A percentile compares a stretch with the other conserved stretches of the same genome.
Evolutionary conservation across 2,329 filamentous ascomycete species (phyloP).

Genomic region (Hypomyces perniciosus): DNA sequence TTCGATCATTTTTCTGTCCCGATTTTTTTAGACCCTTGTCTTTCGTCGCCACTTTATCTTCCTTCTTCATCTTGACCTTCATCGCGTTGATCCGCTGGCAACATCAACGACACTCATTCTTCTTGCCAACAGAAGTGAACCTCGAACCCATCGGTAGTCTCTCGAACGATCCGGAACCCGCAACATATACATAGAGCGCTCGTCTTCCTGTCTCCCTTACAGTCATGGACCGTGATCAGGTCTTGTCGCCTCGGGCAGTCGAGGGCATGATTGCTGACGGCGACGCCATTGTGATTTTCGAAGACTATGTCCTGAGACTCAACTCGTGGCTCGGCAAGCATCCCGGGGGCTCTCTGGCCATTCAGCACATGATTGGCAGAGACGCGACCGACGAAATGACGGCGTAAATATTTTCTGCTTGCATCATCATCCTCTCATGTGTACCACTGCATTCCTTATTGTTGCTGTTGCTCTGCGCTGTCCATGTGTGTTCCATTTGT

Average conservation of each 20-base stretch:
- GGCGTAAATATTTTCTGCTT: slow-evolving; percentile 49
- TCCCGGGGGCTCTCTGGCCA: slow-evolving; percentile 85
- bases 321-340: slow-evolving; percentile 87
- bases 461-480: neutral
- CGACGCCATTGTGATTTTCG: slow-evolving; percentile 70
- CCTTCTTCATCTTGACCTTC: neutral
- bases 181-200: neutral
- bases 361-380: slow-evolving; percentile 86
- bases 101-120: neutral
- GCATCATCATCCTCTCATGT: neutral
- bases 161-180: neutral
- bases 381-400: slow-evolving; percentile 94
- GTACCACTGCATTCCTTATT: neutral
- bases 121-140: neutral
- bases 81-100: neutral
- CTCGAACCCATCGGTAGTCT: neutral
- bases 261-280: slow-evolving; percentile 82
- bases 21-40: neutral
- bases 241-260: slow-evolving; percentile 8
- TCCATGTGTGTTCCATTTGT: neutral
- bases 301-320: slow-evolving; percentile 75
- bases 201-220: neutral
- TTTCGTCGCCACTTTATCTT: neutral
- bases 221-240: slow-evolving; percentile 6
- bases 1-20: neutral